Evolutionary conservation across 805 yeast species (phyloP).

Genomic region (Myxozyma udenii): DNA sequence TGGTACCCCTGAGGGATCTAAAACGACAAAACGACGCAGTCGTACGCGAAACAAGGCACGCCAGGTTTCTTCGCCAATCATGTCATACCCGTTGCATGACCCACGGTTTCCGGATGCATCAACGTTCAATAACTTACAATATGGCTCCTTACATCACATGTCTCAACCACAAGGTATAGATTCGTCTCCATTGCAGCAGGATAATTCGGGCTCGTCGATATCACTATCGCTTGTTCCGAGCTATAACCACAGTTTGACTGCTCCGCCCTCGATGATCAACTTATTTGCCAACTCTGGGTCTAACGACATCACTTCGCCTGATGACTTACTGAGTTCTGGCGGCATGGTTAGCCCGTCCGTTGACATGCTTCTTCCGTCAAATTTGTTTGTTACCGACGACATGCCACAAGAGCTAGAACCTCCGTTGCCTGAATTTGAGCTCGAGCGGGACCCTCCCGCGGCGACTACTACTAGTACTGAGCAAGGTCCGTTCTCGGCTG

Average conservation of each 20-base stretch:
- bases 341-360: constrained; percentile 40
- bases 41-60: constrained; percentile 16
- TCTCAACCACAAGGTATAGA: neutral
- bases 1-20: constrained; percentile 12
- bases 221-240: too few species aligned
- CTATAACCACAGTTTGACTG: too few species aligned
- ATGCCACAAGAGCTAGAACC: constrained; percentile 1
- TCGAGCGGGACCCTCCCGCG: neutral
- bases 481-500: neutral
- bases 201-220: too few species aligned
- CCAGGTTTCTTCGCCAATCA: constrained; percentile 26
- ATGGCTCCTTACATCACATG: neutral
- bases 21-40: constrained; percentile 19
- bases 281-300: constrained; percentile 7
- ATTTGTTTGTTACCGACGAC: constrained; percentile 34
- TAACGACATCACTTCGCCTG: constrained; percentile 1
- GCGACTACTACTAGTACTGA: constrained; percentile 4
- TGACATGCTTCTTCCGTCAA: constrained; percentile 41
- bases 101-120: constrained; percentile 31
- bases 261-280: too few species aligned
- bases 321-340: constrained; percentile 28
- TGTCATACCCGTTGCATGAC: constrained; percentile 30
- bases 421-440: neutral
- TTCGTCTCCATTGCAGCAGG: constrained; percentile 2
- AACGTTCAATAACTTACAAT: constrained; percentile 27